phyloP scores from a whole-genome alignment of 768 basidiomycete species.

The Neoboletus brunneissimus region DNA sequence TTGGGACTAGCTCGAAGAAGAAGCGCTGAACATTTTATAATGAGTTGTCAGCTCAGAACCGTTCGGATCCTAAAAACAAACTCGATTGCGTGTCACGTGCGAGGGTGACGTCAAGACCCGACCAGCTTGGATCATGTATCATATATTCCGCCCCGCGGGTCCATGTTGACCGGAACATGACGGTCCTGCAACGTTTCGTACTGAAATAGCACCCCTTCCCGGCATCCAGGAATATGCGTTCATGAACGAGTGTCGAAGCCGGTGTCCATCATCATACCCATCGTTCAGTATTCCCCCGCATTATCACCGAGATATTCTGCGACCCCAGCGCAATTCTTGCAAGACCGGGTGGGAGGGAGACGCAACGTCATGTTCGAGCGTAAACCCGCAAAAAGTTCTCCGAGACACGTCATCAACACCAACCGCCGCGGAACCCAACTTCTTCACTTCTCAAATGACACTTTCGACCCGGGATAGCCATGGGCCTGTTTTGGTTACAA shows the following conservation, averaged over 20 bases:
- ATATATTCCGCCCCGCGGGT: not conserved
- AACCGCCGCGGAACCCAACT: not conserved
- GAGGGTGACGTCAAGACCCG: not conserved
- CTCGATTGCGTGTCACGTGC: not conserved
- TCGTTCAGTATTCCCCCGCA: not conserved
- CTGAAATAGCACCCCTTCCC: not conserved
- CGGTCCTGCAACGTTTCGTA: not conserved
- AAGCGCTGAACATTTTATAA: not conserved
- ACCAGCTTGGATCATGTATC: not conserved
- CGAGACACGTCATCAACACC: not conserved
- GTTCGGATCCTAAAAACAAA: not conserved
- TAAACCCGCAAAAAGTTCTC: no score
- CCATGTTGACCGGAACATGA: conserved; percentile 4
- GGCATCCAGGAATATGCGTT: not conserved
- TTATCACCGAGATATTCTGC: not conserved
- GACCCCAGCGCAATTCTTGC: not conserved
- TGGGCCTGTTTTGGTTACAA: not conserved
- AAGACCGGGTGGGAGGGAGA: not conserved
- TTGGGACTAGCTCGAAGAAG: not conserved
- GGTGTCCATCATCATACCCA: not conserved
- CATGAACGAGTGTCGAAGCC: not conserved
- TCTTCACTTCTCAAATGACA: not conserved
- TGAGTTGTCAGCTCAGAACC: not conserved
- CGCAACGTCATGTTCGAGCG: not conserved
- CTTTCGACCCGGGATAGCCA: not conserved